Base-by-base conservation (phyloP, 2,329 filamentous ascomycete species). In the Pseudocercospora cruenta region DNA sequence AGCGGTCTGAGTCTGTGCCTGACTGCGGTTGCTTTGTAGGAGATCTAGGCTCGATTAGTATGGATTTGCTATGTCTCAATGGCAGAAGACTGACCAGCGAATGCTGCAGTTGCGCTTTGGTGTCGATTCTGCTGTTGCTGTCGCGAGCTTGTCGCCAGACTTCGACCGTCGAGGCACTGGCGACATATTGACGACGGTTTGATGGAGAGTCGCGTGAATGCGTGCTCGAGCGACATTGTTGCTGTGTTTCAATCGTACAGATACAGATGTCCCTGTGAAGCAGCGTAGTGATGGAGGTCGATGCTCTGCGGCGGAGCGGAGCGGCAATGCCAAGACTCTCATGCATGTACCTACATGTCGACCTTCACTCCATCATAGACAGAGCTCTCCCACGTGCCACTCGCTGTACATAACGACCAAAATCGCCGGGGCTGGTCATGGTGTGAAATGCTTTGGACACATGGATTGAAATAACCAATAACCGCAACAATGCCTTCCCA, bases 401-500 rank as follows among this genome's bases (percentile, higher is more conserved):
- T 60, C 24, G 51, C 36, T 66, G 66, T 62, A 61, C 63, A 58
- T 60, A 64, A 53, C 58, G 24, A 45, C 36, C 45, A 24, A 12
- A 24, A 33, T 26, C 9, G 9, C 19, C 24, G n/a, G 51, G 39
- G 9, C 19, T 45, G 9, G 33, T 16, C 4, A 6, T n/a, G 22
- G 14, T 21, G 26, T 55, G 26, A 28, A 24, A 22, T 12, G 19
- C 2, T 6, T n/a, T 19, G 22, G 3, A 24, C 33, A 21, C 22
- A 65, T 64, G 61, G 58, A 60, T 45, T 64, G 22, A 60, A n/a
- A 9, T 19, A 7, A 21, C 22, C 58, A 12, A 10, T 36, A 36
- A 58, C 45, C 24, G 53, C 63, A 54, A 70, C n/a, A 14, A 88
- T 88, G 87, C 83, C 84, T 63, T 87, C 87, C 69, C 85, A 87